Conservation (phyloP, 2,329 filamentous ascomycete genomes). For the Pseudogymnoascus sp. region DNA sequence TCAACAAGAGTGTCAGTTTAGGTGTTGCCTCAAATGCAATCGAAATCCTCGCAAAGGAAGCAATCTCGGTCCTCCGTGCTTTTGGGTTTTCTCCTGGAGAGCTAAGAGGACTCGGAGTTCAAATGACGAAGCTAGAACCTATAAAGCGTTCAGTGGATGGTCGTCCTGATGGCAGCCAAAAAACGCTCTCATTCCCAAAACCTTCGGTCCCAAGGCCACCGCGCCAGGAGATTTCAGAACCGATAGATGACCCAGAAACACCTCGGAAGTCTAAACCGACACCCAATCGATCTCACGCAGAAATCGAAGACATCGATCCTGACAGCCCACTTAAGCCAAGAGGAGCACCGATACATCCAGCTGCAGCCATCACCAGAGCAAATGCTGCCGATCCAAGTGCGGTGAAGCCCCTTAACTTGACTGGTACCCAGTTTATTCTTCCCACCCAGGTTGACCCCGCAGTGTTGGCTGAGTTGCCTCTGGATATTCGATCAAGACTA, state of each 20-base stretch:
- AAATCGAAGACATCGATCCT: conserved; percentile 39
- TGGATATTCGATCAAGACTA: conserved; percentile 71
- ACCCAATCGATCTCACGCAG: conserved; percentile 6
- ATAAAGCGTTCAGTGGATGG: conserved; percentile 52
- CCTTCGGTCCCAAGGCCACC: conserved; percentile 32
- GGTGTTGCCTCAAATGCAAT: conserved; percentile 75
- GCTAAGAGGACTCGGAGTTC: conserved; percentile 82
- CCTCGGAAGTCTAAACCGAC: conserved; percentile 20
- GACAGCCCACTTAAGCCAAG: conserved; percentile 42
- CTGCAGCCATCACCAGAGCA: conserved; percentile 42
- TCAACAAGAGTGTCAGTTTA: conserved; percentile 78
- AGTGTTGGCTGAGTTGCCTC: conserved; percentile 76
- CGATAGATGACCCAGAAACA: conserved; percentile 21
- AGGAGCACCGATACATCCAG: conserved; percentile 38
- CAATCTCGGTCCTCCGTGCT: conserved; percentile 71
- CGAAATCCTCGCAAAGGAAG: conserved; percentile 67
- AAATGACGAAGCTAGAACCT: conserved; percentile 86
- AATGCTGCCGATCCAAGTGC: conserved; percentile 41
- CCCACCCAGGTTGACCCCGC: conserved; percentile 72
- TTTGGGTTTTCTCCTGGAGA: conserved; percentile 85
- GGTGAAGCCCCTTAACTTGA: conserved; percentile 64
- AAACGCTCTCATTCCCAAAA: conserved; percentile 62
- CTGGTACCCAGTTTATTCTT: conserved; percentile 86
- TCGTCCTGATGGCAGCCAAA: conserved; percentile 65
- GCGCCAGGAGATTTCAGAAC: conserved; percentile 18